Evolutionary conservation across 352 stramenopile species (phyloP), one percentile per base, ranked within the genome.

Genomic region (Phytophthora gonapodyides): DNA sequence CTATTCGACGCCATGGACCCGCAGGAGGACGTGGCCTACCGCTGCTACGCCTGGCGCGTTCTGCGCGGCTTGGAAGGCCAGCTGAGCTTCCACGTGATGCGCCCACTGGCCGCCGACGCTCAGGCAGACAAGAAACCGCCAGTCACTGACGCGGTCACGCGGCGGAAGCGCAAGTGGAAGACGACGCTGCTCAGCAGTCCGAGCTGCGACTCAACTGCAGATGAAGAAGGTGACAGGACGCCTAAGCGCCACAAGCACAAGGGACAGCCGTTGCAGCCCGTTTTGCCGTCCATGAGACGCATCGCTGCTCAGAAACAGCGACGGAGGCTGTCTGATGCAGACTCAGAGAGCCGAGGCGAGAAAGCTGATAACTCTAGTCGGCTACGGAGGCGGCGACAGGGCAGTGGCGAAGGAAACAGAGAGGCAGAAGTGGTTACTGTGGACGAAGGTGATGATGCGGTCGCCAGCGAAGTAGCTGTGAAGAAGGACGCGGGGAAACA

Each of bases 121-220:
- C 33, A 21, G n/a, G 12, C 19, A n/a, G 52, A 66, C 16, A 64
- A 53, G 51, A 73, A 63, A 11, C 40, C 51, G 4, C 16, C 17
- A 21, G 47, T 59, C 5, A 46, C 50, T 15, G 42, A 34, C 16
- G 30, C 34, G 3, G 51, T 48, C 12, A 30, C 40, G 3, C 51
- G 78, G 10, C 73, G 78, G n/a, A 87, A 89, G 51, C 80, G 84
- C 33, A 90, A 89, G 57, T 92, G 83, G 83, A 78, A 79, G 11
- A 92, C 83, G 13, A 92, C 83, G 11, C 66, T 92, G 11, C 61
- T 84, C 21, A 58, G 67, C 31, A 48, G 31, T 47, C 17, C 47
- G 7, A 67, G 17, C 31, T 19, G 41, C 13, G 44, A 51, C 2
- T 56, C 61, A 27, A 40, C 50, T 1, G 48, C 62, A 31, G 34